Evolutionary conservation across 1,139 yeast species (phyloP).

Genomic region (Saccharomyces hybrid): DNA sequence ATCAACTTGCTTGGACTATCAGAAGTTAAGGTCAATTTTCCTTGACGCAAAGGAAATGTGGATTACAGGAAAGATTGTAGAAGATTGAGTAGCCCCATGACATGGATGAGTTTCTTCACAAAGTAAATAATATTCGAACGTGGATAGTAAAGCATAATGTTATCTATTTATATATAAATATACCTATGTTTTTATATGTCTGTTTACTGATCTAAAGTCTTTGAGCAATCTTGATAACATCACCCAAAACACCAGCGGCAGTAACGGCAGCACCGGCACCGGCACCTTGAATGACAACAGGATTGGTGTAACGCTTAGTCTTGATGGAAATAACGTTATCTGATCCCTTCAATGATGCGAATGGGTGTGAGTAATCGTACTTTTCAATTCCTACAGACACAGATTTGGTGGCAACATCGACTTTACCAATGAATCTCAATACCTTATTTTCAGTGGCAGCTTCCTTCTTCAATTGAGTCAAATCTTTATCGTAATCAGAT

Average conservation of each 20-base stretch:
- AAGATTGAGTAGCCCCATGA: constrained; percentile 5
- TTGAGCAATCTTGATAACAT: constrained; percentile 83
- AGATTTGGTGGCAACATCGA: constrained; percentile 60
- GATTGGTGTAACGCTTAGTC: constrained; percentile 86
- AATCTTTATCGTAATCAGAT: constrained; percentile 74
- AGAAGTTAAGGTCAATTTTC: constrained; percentile 45
- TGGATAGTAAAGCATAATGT: too few relatives aligned
- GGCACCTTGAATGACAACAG: constrained; percentile 94
- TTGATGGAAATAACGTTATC: constrained; percentile 91
- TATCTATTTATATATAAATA: not conserved
- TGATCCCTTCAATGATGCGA: constrained; percentile 90
- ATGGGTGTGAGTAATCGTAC: constrained; percentile 83
- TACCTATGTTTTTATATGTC: not conserved
- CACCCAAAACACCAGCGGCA: constrained; percentile 96
- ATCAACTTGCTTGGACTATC: constrained; percentile 49
- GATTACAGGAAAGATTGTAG: constrained; percentile 21
- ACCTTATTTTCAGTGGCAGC: constrained; percentile 84
- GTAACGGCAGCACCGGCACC: constrained; percentile 99
- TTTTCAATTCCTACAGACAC: constrained; percentile 86
- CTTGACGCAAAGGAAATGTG: constrained; percentile 49
- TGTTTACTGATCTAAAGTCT: constrained; percentile 39
- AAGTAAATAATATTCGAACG: not conserved
- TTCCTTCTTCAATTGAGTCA: constrained; percentile 67
- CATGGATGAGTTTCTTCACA: too few relatives aligned
- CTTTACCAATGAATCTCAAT: constrained; percentile 85